phyloP scores from a whole-genome alignment of 2,329 filamentous ascomycete genomes.

The Paecilomyces sp. region DNA sequence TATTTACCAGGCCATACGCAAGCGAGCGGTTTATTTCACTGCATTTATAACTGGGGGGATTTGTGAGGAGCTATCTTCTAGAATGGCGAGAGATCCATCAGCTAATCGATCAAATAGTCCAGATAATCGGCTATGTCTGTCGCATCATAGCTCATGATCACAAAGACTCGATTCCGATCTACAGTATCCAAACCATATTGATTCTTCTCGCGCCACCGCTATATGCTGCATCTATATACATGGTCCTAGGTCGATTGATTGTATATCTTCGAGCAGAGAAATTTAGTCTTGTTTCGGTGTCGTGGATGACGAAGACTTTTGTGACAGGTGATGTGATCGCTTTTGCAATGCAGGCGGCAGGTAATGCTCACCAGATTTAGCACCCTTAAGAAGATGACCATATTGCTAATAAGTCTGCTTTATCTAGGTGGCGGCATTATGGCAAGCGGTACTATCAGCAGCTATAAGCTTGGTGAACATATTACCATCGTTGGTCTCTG shows the following conservation, averaged over 20 bases:
- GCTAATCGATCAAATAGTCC: not conserved
- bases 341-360: slow-evolving; percentile 10
- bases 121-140: not conserved
- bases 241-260: slow-evolving; percentile 11
- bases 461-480: slow-evolving; percentile 5
- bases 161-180: not conserved
- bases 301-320: slow-evolving; percentile 13
- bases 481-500: slow-evolving; percentile 11
- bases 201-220: slow-evolving; percentile 12
- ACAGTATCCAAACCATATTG: slow-evolving; percentile 10
- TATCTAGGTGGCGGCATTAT: slow-evolving; percentile 11
- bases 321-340: slow-evolving; percentile 12
- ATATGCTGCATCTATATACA: slow-evolving; percentile 13
- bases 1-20: not conserved
- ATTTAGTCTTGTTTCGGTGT: slow-evolving; percentile 5
- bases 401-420: not conserved
- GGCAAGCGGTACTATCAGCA: slow-evolving; percentile 4
- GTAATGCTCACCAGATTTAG: not conserved
- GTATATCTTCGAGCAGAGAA: slow-evolving; percentile 8
- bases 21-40: not conserved
- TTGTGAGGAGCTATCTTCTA: not conserved
- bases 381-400: not conserved
- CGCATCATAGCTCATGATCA: not conserved
- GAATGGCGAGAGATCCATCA: not conserved
- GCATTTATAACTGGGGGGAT: not conserved